Conservation (phyloP, 1,284 basidiomycete genomes). For the Tremellales sp. region DNA sequence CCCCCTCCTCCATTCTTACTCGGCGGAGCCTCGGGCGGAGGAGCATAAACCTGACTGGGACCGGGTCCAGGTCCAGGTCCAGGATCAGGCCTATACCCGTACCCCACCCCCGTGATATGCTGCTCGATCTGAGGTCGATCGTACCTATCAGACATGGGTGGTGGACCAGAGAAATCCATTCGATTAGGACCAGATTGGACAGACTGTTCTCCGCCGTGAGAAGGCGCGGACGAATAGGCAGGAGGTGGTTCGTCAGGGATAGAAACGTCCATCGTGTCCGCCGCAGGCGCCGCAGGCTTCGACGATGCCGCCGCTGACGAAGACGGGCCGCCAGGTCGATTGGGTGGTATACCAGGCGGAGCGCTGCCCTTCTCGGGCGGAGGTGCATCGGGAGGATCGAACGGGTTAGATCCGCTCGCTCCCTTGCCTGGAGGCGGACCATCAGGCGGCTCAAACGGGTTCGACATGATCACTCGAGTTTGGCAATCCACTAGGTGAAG, state of each 20-base stretch:
- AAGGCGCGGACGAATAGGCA: constrained; percentile 24
- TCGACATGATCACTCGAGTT: constrained; percentile 1
- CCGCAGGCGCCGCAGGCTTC: not conserved
- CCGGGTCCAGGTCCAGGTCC: not conserved
- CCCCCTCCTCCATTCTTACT: not conserved
- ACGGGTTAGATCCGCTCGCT: not conserved
- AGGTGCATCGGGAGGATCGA: not conserved
- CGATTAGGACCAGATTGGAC: constrained; percentile 32
- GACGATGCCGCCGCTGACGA: not conserved
- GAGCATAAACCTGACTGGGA: not conserved
- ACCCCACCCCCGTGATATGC: constrained; percentile 33
- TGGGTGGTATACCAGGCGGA: not conserved
- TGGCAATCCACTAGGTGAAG: no score
- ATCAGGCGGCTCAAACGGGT: not conserved
- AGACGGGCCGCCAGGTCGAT: not conserved
- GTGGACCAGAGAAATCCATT: constrained; percentile 46
- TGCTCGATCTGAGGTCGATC: constrained; percentile 11
- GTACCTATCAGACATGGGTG: constrained; percentile 38
- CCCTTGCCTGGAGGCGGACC: not conserved
- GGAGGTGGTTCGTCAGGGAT: constrained; percentile 38
- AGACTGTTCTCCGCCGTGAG: constrained; percentile 3
- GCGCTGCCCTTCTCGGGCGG: not conserved
- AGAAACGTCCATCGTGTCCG: constrained; percentile 10
- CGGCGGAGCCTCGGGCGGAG: not conserved
- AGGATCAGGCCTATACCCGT: constrained; percentile 27